A percentile compares a stretch with the other conserved stretches of the same genome.
Conservation (phyloP, 768 basidiomycete species). For the Cantharellus anzutake region DNA sequence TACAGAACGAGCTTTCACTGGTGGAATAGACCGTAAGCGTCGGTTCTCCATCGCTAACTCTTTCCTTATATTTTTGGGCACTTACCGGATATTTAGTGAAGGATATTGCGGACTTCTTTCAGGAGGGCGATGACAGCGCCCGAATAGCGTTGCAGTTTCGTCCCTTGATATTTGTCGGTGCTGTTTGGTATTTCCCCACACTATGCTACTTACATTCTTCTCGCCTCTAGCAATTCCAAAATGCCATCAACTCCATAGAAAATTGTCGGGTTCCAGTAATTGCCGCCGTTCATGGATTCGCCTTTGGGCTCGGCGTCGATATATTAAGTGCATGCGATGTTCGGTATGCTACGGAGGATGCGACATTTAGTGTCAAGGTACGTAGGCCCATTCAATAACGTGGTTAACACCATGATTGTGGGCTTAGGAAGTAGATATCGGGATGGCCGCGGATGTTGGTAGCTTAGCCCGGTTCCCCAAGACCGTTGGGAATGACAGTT, state of each 20-base stretch:
- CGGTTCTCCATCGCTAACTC: not conserved
- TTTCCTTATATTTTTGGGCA: not conserved
- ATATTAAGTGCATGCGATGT: slow-evolving; percentile 62
- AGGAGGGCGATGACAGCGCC: slow-evolving; percentile 25
- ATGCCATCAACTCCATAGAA: slow-evolving; percentile 46
- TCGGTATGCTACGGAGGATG: slow-evolving; percentile 44
- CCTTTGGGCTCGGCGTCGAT: slow-evolving; percentile 63
- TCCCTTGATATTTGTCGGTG: slow-evolving; percentile 22
- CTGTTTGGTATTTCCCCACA: slow-evolving; percentile 7
- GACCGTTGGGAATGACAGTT: slow-evolving; percentile 52
- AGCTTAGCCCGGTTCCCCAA: slow-evolving; percentile 67
- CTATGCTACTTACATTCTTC: not conserved
- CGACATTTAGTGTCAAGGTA: slow-evolving; percentile 56
- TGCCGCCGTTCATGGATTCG: slow-evolving; percentile 56
- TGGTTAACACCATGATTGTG: not conserved
- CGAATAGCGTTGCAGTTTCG: slow-evolving; percentile 32
- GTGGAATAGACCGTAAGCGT: slow-evolving; percentile 60
- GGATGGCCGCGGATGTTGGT: slow-evolving; percentile 76
- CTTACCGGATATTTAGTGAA: slow-evolving; percentile 1
- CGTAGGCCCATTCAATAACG: slow-evolving; percentile 6
- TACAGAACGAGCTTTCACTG: slow-evolving; percentile 37
- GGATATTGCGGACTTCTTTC: not conserved
- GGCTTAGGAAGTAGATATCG: slow-evolving; percentile 63
- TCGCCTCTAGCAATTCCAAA: slow-evolving; percentile 35
- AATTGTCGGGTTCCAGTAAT: slow-evolving; percentile 65